Conservation (phyloP, 176 grass and related monocot genomes). For the Triticum turgidum region DNA sequence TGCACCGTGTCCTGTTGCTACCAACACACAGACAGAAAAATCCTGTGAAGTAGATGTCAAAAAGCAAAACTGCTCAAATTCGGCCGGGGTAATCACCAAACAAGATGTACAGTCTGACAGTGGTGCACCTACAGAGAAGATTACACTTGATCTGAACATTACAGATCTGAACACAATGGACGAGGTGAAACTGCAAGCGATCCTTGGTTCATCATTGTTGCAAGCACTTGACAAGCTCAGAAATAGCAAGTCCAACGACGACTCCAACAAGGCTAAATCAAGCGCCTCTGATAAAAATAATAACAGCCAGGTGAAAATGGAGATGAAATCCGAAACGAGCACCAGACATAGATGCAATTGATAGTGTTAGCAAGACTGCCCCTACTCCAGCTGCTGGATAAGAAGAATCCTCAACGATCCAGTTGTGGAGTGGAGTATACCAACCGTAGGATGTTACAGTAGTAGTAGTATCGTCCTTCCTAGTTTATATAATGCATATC, state of each 20-base stretch:
- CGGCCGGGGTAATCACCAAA: background rate
- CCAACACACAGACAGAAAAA: slow-evolving; percentile 21
- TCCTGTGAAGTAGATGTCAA: background rate
- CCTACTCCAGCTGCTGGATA: too few relatives aligned
- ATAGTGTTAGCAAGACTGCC: background rate
- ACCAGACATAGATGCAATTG: background rate
- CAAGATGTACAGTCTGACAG: slow-evolving; percentile 1
- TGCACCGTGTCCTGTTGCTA: background rate
- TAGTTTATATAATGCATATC: too few relatives aligned
- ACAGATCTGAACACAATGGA: slow-evolving; percentile 25
- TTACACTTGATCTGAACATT: slow-evolving; percentile 29
- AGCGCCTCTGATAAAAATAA: background rate
- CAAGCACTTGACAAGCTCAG: slow-evolving; percentile 23
- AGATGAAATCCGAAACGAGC: background rate
- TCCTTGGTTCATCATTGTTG: slow-evolving; percentile 18
- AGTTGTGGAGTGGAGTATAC: too few relatives aligned
- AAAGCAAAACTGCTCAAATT: background rate
- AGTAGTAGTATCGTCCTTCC: too few relatives aligned
- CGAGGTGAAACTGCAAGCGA: slow-evolving; percentile 4
- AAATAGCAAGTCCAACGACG: background rate
- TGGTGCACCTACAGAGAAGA: background rate
- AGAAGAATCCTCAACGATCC: too few relatives aligned
- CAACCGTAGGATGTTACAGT: too few relatives aligned
- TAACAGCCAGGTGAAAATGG: background rate
- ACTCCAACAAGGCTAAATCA: slow-evolving; percentile 19